phyloP scores from a whole-genome alignment of 176 grass and related monocot genomes.

The Pontederia crassipes region DNA sequence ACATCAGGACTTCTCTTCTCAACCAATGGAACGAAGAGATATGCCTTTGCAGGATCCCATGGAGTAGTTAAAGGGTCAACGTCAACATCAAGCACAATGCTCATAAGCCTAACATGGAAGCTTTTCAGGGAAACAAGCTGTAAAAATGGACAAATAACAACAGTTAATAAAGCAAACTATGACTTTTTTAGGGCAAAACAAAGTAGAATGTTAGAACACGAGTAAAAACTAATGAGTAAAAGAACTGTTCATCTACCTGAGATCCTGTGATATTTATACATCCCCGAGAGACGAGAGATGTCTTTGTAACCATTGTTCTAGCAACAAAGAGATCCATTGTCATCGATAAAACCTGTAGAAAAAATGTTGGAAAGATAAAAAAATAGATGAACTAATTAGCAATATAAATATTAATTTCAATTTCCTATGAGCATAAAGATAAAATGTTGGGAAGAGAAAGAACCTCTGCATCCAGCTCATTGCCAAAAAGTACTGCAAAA shows the following conservation, averaged over 20 bases:
- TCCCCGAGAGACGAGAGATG: slow-evolving; percentile 96
- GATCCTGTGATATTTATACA: slow-evolving; percentile 70
- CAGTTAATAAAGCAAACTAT: neutral
- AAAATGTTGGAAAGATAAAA: neutral
- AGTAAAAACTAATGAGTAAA: neutral
- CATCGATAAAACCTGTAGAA: slow-evolving; percentile 90
- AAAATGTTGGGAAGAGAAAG: neutral
- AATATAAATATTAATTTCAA: neutral
- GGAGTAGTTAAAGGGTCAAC: slow-evolving; percentile 95
- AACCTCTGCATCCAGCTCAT: slow-evolving; percentile 99
- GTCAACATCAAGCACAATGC: slow-evolving; percentile 93
- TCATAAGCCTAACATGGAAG: slow-evolving; percentile 99
- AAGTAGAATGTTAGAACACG: too few relatives aligned
- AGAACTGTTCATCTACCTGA: slow-evolving; percentile 47
- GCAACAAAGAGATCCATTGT: slow-evolving; percentile 99
- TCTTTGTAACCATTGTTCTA: slow-evolving; percentile 98
- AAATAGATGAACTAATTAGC: neutral
- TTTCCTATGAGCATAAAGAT: neutral
- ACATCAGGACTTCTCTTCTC: slow-evolving; percentile 40
- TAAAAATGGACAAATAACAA: slow-evolving; percentile 24
- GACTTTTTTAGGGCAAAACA: neutral
- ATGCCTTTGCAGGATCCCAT: slow-evolving; percentile 94
- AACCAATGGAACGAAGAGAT: slow-evolving; percentile 75
- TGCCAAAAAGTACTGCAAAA: slow-evolving; percentile 90
- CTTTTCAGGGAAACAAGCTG: slow-evolving; percentile 88